Evolutionary conservation across 2,329 filamentous ascomycete species (phyloP).

Genomic region (Stachybotrys chartarum): DNA sequence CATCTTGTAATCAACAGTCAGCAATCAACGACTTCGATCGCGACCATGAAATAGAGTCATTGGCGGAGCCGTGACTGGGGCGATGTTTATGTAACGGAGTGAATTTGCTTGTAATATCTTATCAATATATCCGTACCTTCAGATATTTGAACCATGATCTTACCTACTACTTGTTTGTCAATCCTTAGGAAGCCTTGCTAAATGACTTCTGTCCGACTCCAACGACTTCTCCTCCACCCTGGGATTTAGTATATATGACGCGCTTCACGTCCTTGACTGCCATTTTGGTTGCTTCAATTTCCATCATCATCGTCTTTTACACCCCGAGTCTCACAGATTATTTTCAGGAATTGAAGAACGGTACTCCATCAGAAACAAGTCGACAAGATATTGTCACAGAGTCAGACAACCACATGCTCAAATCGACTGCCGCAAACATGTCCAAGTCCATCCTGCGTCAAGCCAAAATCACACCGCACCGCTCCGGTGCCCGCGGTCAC

Average conservation of each 20-base stretch:
- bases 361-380: too few species aligned
- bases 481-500: slow-evolving; percentile 65
- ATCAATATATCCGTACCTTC: too few species aligned
- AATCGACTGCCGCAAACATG: slow-evolving; percentile 40
- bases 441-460: slow-evolving; percentile 52
- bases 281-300: slow-evolving; percentile 28
- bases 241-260: slow-evolving; percentile 28
- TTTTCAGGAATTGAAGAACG: slow-evolving; percentile 1
- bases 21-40: not conserved
- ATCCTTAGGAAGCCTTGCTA: too few species aligned
- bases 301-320: slow-evolving; percentile 26
- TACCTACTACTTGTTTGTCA: too few species aligned
- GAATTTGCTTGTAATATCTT: not conserved
- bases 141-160: too few species aligned
- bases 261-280: slow-evolving; percentile 23
- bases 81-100: not conserved
- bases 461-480: slow-evolving; percentile 68
- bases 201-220: not conserved
- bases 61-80: not conserved
- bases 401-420: slow-evolving; percentile 21
- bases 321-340: slow-evolving; percentile 14
- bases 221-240: not conserved
- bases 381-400: slow-evolving; percentile 6
- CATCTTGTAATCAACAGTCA: not conserved
- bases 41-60: not conserved